Conservation (phyloP, 1,139 yeast genomes). For the Lodderomyces theae region DNA sequence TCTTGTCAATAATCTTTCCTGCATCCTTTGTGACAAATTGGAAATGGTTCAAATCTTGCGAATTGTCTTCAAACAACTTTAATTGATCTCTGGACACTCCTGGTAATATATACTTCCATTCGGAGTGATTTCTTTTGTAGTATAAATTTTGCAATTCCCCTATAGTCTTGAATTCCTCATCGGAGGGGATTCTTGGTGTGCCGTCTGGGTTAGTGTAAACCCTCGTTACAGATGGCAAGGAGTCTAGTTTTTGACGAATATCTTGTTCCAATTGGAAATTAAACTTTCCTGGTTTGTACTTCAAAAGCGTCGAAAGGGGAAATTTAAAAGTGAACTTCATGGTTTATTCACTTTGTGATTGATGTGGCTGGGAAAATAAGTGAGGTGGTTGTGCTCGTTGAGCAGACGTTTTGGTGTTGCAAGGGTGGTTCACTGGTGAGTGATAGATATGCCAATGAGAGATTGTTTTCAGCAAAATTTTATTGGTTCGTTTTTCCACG, state of each 20-base stretch:
- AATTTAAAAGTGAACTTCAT: conserved; percentile 47
- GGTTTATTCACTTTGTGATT: background rate
- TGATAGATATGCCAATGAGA: background rate
- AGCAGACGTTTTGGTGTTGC: background rate
- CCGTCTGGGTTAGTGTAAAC: conserved; percentile 79
- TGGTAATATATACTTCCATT: conserved; percentile 60
- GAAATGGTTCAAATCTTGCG: conserved; percentile 59
- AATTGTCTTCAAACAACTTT: conserved; percentile 59
- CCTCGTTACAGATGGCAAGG: conserved; percentile 54
- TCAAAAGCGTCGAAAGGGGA: conserved; percentile 41
- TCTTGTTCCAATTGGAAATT: conserved; percentile 42
- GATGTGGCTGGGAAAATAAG: background rate
- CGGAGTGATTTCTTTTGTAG: conserved; percentile 56
- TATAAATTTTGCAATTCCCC: conserved; percentile 69
- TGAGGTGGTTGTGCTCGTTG: background rate
- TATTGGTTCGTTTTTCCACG: conserved; percentile 11
- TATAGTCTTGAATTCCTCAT: conserved; percentile 68
- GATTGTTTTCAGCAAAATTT: conserved; percentile 12
- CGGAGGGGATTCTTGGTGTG: conserved; percentile 67
- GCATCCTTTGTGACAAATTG: conserved; percentile 62
- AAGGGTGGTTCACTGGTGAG: no score
- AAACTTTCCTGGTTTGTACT: conserved; percentile 39
- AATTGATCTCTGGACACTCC: conserved; percentile 54
- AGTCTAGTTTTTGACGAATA: conserved; percentile 42
- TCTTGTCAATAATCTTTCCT: conserved; percentile 72